phyloP scores from a whole-genome alignment of 1,139 yeast species.

The Sugiyamaella japonica region DNA sequence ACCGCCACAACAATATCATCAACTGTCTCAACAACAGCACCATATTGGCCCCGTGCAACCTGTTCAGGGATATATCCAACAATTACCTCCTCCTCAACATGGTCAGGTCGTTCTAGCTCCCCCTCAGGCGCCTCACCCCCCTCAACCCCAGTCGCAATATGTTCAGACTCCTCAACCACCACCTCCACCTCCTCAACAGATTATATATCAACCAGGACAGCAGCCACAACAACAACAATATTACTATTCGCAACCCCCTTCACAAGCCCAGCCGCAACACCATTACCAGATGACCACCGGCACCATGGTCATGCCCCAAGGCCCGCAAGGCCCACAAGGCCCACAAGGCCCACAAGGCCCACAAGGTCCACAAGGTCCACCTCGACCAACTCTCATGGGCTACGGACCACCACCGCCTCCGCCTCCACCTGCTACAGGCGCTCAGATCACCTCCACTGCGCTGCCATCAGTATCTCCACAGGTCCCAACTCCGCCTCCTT shows the following conservation, averaged over 20 bases:
- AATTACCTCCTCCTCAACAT: background rate
- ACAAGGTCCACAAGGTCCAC: slow-evolving; percentile 9
- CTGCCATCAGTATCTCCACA: slow-evolving; percentile 6
- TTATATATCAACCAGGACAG: slow-evolving; percentile 22
- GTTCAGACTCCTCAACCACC: slow-evolving; percentile 21
- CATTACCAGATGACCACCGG: background rate
- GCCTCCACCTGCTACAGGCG: background rate
- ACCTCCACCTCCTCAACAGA: slow-evolving; percentile 15
- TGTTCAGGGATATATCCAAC: slow-evolving; percentile 1
- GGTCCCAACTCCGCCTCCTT: slow-evolving; percentile 12
- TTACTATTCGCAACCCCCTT: background rate
- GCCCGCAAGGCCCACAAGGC: too few relatives aligned
- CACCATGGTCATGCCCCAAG: too few relatives aligned
- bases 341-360: slow-evolving; percentile 18
- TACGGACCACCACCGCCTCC: slow-evolving; percentile 3
- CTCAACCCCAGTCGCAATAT: background rate
- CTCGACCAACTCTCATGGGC: slow-evolving; percentile 6
- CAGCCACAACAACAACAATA: slow-evolving; percentile 8
- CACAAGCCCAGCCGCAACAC: slow-evolving; percentile 9
- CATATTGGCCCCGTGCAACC: slow-evolving; percentile 18
- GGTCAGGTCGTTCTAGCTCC: background rate
- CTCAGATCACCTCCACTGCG: background rate
- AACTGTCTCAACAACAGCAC: slow-evolving; percentile 20
- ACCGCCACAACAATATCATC: slow-evolving; percentile 18
- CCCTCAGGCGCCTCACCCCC: background rate